Evolutionary conservation across 1,284 basidiomycete genomes (phyloP).

Genomic region (Afroboletus lepidellus): DNA sequence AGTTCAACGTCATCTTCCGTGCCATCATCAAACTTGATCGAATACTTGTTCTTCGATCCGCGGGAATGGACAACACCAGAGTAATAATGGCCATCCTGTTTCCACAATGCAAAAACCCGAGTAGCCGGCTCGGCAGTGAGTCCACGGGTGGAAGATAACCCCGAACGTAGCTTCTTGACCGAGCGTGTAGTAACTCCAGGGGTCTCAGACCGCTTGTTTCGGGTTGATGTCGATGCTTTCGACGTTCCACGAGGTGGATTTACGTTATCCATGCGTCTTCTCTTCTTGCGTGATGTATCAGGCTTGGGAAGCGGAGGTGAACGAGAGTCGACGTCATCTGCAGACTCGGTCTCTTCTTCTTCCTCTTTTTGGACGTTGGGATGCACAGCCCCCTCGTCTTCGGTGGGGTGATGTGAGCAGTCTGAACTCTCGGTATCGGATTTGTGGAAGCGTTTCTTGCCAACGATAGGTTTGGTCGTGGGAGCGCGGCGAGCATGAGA

Average conservation of each 20-base stretch:
- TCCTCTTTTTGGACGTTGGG: constrained; percentile 34
- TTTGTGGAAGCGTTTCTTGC: constrained; percentile 22
- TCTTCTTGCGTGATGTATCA: constrained; percentile 45
- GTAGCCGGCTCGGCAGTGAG: constrained; percentile 34
- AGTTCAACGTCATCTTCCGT: constrained; percentile 45
- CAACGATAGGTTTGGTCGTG: constrained; percentile 4
- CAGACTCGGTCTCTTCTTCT: constrained; percentile 44
- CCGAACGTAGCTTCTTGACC: constrained; percentile 33
- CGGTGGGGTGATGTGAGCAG: constrained; percentile 1
- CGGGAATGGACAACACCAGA: constrained; percentile 51
- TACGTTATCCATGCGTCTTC: constrained; percentile 42
- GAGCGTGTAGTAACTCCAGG: constrained; percentile 31
- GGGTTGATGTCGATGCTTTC: constrained; percentile 28
- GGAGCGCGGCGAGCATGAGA: constrained; percentile 5
- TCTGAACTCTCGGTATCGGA: constrained; percentile 31
- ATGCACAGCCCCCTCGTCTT: constrained; percentile 2
- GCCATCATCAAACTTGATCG: constrained; percentile 62
- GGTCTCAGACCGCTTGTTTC: constrained; percentile 33
- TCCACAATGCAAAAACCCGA: constrained; percentile 69
- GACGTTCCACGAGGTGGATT: constrained; percentile 22
- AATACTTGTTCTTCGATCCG: constrained; percentile 35
- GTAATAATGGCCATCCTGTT: constrained; percentile 58
- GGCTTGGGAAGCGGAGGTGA: constrained; percentile 28
- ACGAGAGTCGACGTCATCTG: constrained; percentile 35
- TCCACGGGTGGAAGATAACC: constrained; percentile 26